Evolutionary conservation across 331 rosid genomes (phyloP), one percentile per base, ranked within the genome.

Genomic region (Acacia pycnantha): DNA sequence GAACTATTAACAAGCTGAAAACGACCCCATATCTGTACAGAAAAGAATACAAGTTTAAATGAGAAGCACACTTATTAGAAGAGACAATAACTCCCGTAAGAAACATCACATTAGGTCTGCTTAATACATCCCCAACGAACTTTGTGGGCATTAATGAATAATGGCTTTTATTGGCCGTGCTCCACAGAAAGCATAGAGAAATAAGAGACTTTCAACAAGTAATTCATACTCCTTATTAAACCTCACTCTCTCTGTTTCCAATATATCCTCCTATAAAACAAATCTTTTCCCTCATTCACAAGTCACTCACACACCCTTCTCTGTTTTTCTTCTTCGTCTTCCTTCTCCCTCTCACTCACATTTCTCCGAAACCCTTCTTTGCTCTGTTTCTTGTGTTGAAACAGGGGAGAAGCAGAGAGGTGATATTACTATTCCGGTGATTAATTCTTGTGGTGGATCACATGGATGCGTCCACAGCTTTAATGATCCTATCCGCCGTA

Each of bases 101-200:
- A 33, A 59, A 21, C 22, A 21, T 54, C 13, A 27, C 43, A 44
- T 58, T 11, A 19, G 7, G 27, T 21, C 33, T 47, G 29, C 22
- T 40, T 66, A 2, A 22, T 44, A 48, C 33, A 19, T 3, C 79
- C 87, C 87, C 95, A 92, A 88, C 98, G 76, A 88, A 82, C 77
- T 62, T 11, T 15, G 89, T 47, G 47, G 88, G 82, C 91, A 91
- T 92, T 94, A 82, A 89, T 88, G 90, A 81, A 77, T 11, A 56
- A 75, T 22, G 83, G 81, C 58, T 51, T 73, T 76, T 37, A 74
- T 62, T 27, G 40, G 54, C 54, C 31, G 47, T 29, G 59, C 74
- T 31, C 4, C 71, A 8, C 29, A 71, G 78, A 11, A 69, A 26
- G 16, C 73, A 3, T 11, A 58, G 8, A 9, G 1, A 58, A 22